Evolutionary conservation across 75 land plant species (phyloP), one percentile per base, ranked within the genome.

Genomic region (Pinus taeda): DNA sequence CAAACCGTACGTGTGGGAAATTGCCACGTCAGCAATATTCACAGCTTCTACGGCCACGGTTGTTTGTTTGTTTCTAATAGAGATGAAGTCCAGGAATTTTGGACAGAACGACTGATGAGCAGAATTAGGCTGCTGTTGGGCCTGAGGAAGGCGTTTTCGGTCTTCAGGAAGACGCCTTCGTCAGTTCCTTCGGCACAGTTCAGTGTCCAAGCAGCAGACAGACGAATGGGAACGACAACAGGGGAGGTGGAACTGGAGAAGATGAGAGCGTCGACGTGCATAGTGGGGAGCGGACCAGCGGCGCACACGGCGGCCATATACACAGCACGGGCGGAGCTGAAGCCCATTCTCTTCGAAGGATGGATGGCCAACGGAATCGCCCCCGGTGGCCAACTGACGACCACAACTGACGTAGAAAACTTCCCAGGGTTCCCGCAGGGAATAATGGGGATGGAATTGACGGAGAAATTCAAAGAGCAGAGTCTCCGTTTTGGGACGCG

Each of bases 291-390:
- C 69, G 99, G 99, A 59, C 99, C 99, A 0, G 99, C 99, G 3
- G 99, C 93, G 61, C 99, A 96, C 84, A 96, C 99, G 33, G 99
- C 99, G 14, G 99, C 99, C 49, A 90, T 96, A 63, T 96, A 96
- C 73, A 85, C 97, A 57, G 82, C 99, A 20, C 80, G 99, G 1
- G 99, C 99, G 15, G 95, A 94, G 89, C 93, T 96, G 57, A 71
- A 81, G 20, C 99, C 99, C 29, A 78, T 96, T 17, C 80, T 96
- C 59, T 91, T 93, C 69, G 99, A 96, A 72, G 99, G 99, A 17
- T 94, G 92, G 93, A 79, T 96, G 88, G 99, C 99, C 70, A 96
- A 96, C 42, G 95, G 90, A 72, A 86, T 96, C 72, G 99, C 99
- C 8, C 87, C 99, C 57, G 99, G 99, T 2, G 99, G 99, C 33